These are phyloP conservation scores for Juncus effusus DNA, from an alignment of 176 grass and related monocot species.

Conservation along the genomic window DNA sequence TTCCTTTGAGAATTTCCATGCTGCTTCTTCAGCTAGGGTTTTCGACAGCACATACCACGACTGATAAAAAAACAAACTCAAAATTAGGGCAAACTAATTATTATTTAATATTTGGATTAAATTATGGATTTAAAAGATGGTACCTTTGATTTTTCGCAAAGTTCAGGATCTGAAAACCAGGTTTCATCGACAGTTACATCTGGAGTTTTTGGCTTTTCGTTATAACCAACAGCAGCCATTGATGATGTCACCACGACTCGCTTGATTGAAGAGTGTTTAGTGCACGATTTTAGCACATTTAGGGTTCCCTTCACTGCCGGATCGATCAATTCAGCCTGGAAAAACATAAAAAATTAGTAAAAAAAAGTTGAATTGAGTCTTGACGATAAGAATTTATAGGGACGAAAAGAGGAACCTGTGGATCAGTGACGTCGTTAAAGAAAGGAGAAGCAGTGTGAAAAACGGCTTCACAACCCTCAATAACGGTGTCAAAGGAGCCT, in stretches of 20 bases:
- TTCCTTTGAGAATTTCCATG: constrained; percentile 35
- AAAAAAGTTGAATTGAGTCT: background rate
- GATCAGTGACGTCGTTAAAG: constrained; percentile 10
- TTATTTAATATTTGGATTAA: background rate
- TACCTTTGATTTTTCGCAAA: constrained; percentile 25
- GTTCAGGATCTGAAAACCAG: constrained; percentile 28
- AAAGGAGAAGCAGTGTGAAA: constrained; percentile 37
- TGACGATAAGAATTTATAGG: background rate
- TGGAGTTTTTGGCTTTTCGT: constrained; percentile 17
- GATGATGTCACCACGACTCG: constrained; percentile 39
- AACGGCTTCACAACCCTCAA: constrained; percentile 34
- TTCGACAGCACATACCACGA: constrained; percentile 34
- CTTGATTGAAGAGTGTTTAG: constrained; percentile 30
- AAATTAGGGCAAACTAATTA: background rate
- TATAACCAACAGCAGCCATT: constrained; percentile 25
- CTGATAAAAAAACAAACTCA: constrained; percentile 18
- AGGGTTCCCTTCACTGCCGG: constrained; percentile 37
- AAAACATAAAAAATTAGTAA: background rate
- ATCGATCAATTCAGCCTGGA: constrained; percentile 29
- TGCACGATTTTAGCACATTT: constrained; percentile 35
- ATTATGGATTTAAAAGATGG: background rate
- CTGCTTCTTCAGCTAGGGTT: constrained; percentile 32
- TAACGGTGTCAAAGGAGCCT: constrained; percentile 23
- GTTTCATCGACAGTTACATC: constrained; percentile 34
- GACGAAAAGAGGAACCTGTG: constrained; percentile 15